Conservation (phyloP, 768 basidiomycete genomes). For the Pleurotus salmoneostramineus region DNA sequence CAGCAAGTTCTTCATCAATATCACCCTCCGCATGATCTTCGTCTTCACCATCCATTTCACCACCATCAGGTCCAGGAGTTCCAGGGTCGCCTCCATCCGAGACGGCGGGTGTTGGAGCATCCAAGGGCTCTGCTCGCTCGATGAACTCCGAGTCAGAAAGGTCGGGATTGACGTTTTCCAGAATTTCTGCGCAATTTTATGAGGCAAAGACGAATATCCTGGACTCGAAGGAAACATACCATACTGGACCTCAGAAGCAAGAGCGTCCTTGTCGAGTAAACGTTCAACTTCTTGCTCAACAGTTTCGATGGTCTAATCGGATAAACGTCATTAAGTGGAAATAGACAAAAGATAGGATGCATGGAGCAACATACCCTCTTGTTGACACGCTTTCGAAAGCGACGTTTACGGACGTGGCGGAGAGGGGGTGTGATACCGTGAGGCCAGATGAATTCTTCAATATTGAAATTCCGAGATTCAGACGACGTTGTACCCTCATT, state of each 20-base stretch:
- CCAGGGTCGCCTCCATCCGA: conserved; percentile 64
- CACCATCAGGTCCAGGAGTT: conserved; percentile 54
- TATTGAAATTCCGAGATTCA: conserved; percentile 65
- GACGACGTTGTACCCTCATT: conserved; percentile 62
- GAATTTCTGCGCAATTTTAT: conserved; percentile 47
- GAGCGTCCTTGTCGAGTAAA: conserved; percentile 73
- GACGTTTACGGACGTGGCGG: conserved; percentile 82
- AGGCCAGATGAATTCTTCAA: conserved; percentile 97
- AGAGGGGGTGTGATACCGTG: conserved; percentile 95
- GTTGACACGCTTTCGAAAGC: conserved; percentile 90
- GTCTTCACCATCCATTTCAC: conserved; percentile 54
- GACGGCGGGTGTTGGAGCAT: conserved; percentile 68
- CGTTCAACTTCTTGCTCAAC: conserved; percentile 93
- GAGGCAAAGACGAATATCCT: background rate
- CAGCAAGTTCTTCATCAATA: conserved; percentile 85
- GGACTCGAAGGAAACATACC: conserved; percentile 36
- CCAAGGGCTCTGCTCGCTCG: conserved; percentile 61
- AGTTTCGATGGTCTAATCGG: conserved; percentile 79
- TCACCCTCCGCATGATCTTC: conserved; percentile 69
- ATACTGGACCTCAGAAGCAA: conserved; percentile 73
- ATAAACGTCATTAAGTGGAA: background rate
- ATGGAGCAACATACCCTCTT: conserved; percentile 51
- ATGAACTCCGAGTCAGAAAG: conserved; percentile 87
- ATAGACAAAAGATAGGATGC: background rate
- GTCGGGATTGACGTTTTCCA: conserved; percentile 90